A percentile compares a stretch with the other conserved stretches of the same genome.
phyloP scores from a whole-genome alignment of 148 eudicot genomes.

The Persicaria tinctoria region DNA sequence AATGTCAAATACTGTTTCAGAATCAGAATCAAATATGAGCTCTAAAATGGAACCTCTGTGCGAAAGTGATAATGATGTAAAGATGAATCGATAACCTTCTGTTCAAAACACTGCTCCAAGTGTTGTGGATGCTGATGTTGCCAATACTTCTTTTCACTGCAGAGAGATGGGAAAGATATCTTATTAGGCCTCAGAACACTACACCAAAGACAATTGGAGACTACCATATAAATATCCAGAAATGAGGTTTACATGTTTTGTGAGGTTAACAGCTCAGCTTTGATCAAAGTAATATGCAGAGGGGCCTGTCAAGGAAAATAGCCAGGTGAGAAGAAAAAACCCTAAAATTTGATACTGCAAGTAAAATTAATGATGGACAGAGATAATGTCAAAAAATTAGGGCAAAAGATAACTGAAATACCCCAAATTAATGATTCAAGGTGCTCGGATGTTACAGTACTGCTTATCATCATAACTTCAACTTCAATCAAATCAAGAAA shows the following conservation, averaged over 20 bases:
- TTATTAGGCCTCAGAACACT: not conserved
- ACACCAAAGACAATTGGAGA: not conserved
- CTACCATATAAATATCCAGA: not conserved
- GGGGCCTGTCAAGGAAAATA: constrained; percentile 20
- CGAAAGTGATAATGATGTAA: not conserved
- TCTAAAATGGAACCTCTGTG: not conserved
- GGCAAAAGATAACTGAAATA: not conserved
- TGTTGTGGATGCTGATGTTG: constrained; percentile 32
- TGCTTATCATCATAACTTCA: no score
- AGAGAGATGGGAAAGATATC: constrained; percentile 3
- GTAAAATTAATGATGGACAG: no score
- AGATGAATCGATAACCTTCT: constrained; percentile 32
- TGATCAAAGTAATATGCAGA: constrained; percentile 16
- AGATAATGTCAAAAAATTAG: not conserved
- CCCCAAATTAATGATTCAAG: no score
- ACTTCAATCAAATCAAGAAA: not conserved
- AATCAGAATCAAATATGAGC: not conserved
- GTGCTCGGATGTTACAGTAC: no score
- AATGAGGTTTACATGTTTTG: constrained; percentile 22
- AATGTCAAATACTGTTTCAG: not conserved
- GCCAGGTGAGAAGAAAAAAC: not conserved
- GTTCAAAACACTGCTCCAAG: constrained; percentile 47
- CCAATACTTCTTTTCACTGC: constrained; percentile 37
- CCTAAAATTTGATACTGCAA: no score
- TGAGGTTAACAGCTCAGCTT: constrained; percentile 19